Percentiles rank a stretch among this genome's conserved stretches.
These are phyloP conservation scores for Penicillium paxilli DNA, from an alignment of 495 filamentous ascomycete species.

Conservation along the genomic window DNA sequence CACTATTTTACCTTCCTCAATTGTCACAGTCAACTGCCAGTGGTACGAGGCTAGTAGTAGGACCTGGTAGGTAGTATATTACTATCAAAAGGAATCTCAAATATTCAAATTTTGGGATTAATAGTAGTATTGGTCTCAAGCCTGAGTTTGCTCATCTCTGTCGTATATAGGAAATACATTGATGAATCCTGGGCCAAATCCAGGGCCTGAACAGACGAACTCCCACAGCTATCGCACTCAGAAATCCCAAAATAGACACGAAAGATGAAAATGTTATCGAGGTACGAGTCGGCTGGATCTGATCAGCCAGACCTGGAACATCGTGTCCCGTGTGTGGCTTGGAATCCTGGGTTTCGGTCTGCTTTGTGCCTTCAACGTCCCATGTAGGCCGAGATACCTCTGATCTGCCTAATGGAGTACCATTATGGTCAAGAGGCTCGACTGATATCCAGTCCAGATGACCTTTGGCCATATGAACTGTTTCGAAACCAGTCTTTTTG, in stretches of 20 bases:
- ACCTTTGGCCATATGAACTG: conserved; percentile 30
- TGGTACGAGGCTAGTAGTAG: too few relatives aligned
- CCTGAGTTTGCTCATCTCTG: too few relatives aligned
- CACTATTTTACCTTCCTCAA: too few relatives aligned
- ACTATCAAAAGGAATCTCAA: too few relatives aligned
- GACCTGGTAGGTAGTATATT: too few relatives aligned
- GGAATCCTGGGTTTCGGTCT: too few relatives aligned
- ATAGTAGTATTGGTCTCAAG: too few relatives aligned
- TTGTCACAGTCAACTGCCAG: too few relatives aligned
- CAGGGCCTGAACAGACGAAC: background rate
- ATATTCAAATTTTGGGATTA: too few relatives aligned
- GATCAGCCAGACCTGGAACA: background rate
- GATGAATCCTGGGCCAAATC: background rate
- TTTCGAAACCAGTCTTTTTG: conserved; percentile 29
- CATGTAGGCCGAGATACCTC: background rate
- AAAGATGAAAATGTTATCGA: background rate
- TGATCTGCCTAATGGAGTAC: conserved; percentile 18
- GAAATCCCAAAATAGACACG: background rate
- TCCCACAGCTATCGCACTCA: background rate
- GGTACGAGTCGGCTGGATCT: background rate
- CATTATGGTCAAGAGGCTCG: conserved; percentile 40
- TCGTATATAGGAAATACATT: background rate
- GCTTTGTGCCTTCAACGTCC: background rate
- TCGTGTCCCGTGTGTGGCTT: background rate
- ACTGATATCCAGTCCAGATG: conserved; percentile 45